Evolutionary conservation across 202 grass and related monocot genomes (phyloP).

Genomic region (Panicum virgatum): DNA sequence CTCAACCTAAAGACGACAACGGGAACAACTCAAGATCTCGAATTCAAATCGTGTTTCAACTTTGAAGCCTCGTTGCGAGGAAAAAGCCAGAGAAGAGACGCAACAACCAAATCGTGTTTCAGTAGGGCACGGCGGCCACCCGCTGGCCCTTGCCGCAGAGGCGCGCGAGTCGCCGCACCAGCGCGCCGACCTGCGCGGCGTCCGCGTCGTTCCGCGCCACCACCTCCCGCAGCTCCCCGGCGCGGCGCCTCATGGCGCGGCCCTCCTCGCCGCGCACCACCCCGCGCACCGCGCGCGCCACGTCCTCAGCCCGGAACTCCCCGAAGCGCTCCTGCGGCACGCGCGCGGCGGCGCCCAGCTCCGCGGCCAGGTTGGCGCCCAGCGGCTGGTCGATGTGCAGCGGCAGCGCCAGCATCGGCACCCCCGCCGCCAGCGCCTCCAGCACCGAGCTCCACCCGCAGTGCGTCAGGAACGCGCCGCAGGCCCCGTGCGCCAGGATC

Average conservation of each 20-base stretch:
- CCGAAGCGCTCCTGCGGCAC: slow-evolving; percentile 49
- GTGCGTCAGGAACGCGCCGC: slow-evolving; percentile 75
- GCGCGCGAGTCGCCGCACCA: slow-evolving; percentile 33
- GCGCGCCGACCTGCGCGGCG: not conserved
- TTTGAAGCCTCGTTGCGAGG: too few relatives aligned
- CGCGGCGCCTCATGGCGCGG: slow-evolving; percentile 27
- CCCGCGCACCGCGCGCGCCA: slow-evolving; percentile 33
- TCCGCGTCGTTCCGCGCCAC: slow-evolving; percentile 33
- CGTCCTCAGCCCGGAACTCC: slow-evolving; percentile 50
- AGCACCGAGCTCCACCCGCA: slow-evolving; percentile 80
- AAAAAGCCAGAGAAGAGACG: too few relatives aligned
- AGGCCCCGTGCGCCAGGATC: slow-evolving; percentile 39
- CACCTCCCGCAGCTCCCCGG: slow-evolving; percentile 39
- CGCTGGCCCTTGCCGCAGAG: slow-evolving; percentile 42
- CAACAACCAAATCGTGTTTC: not conserved
- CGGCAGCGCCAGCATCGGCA: slow-evolving; percentile 61
- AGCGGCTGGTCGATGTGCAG: slow-evolving; percentile 67
- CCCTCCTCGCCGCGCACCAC: slow-evolving; percentile 39
- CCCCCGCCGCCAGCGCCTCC: slow-evolving; percentile 52
- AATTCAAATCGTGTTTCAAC: too few relatives aligned
- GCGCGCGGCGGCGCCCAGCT: slow-evolving; percentile 52
- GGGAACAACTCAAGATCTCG: too few relatives aligned
- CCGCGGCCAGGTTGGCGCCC: slow-evolving; percentile 50
- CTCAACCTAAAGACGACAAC: too few relatives aligned
- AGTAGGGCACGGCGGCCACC: too few relatives aligned